Conservation (phyloP, 805 yeast species). For the Yamadazyma phyllophila region DNA sequence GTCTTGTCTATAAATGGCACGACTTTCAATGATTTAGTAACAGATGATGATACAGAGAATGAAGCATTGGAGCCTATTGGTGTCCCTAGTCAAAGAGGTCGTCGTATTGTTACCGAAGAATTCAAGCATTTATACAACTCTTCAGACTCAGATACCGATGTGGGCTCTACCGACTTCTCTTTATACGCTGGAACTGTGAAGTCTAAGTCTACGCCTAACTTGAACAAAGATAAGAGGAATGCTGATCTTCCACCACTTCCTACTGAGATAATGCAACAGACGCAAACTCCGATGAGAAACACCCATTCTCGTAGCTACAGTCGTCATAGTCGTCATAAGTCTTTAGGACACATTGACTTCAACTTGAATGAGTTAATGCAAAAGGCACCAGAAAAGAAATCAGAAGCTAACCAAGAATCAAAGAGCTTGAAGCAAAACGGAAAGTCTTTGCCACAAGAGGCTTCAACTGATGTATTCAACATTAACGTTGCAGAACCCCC, state of each 20-base stretch:
- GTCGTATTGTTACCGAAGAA: conserved; percentile 25
- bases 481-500: conserved; percentile 41
- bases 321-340: conserved; percentile 39
- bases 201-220: conserved; percentile 23
- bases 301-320: conserved; percentile 17
- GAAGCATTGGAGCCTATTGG: conserved; percentile 34
- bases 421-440: too few relatives aligned
- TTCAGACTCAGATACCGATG: conserved; percentile 31
- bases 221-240: conserved; percentile 10
- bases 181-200: conserved; percentile 14
- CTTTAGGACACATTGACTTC: conserved; percentile 35
- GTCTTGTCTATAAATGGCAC: conserved; percentile 19
- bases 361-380: conserved; percentile 13
- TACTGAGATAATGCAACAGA: conserved; percentile 4
- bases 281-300: conserved; percentile 15
- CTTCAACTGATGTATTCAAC: conserved; percentile 11
- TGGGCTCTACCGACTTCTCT: conserved; percentile 23
- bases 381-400: neutral
- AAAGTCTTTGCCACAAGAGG: neutral
- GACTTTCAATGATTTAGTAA: conserved; percentile 24
- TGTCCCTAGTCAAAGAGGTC: conserved; percentile 32
- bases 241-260: conserved; percentile 16
- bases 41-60: conserved; percentile 20
- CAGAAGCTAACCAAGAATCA: neutral
- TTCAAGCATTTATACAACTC: conserved; percentile 21